phyloP scores from a whole-genome alignment of 2,329 filamentous ascomycete species.

The Pseudodiploospora longispora region DNA sequence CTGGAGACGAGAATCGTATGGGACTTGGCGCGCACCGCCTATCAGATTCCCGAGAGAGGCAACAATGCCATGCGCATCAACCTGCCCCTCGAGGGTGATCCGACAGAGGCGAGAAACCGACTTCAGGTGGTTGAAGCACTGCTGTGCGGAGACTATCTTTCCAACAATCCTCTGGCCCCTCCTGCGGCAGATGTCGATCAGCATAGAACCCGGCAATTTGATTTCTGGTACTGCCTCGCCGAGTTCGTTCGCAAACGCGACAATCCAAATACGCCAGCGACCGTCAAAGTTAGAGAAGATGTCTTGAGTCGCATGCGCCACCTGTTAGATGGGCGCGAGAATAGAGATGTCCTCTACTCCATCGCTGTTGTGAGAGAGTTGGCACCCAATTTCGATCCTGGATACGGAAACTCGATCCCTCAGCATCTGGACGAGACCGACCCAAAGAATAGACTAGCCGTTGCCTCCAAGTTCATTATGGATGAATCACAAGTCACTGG shows the following conservation, averaged over 20 bases:
- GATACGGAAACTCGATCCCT: slow-evolving; percentile 47
- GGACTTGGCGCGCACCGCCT: slow-evolving; percentile 46
- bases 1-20: slow-evolving; percentile 54
- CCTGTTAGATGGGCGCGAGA: slow-evolving; percentile 72
- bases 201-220: slow-evolving; percentile 53
- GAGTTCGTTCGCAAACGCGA: slow-evolving; percentile 55
- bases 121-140: slow-evolving; percentile 70
- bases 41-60: slow-evolving; percentile 27
- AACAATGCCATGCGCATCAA: slow-evolving; percentile 23
- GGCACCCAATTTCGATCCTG: slow-evolving; percentile 55
- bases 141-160: slow-evolving; percentile 61
- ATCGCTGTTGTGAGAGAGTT: slow-evolving; percentile 73
- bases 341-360: slow-evolving; percentile 84
- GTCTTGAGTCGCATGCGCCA: slow-evolving; percentile 57
- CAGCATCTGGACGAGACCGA: slow-evolving; percentile 59
- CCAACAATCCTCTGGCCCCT: slow-evolving; percentile 45
- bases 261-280: slow-evolving; percentile 36
- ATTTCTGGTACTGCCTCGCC: slow-evolving; percentile 77
- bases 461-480: slow-evolving; percentile 62
- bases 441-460: slow-evolving; percentile 56
- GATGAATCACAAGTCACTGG: slow-evolving; percentile 54
- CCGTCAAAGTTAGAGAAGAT: slow-evolving; percentile 52
- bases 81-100: slow-evolving; percentile 48
- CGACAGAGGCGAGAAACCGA: slow-evolving; percentile 58
- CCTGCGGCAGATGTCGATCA: slow-evolving; percentile 44